Evolutionary conservation across 371 early-diverging fungal species (phyloP), one percentile per base, ranked within the genome.

Genomic region (Rhizopus delemar): DNA sequence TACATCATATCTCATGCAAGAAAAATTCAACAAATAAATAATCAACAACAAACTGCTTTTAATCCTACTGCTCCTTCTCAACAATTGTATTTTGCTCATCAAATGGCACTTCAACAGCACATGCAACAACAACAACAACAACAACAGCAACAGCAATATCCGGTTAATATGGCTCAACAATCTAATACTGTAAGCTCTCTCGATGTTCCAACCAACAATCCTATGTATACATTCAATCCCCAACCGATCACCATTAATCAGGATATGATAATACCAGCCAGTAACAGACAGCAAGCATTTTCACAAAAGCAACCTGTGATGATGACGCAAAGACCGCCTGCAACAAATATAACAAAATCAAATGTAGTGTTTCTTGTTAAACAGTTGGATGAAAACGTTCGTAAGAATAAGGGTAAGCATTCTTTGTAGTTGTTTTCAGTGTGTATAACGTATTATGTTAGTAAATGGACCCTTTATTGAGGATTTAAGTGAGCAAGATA

Each of bases 401-500:
- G 78, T 16, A 61, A 67, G 31, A 71, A 50, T 31, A 57, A 80
- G 74, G 77, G 83, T 81, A 54, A 58, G 29, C 39, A 34, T 15
- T 32, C 38, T 43, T 5, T 12, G 2, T 9, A n/a, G 8, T 31
- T 46, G 31, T 35, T n/a, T 58, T 39, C 39, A 31, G 8, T 29
- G 29, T 33, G 38, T 46, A 22, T 22, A 22, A 22, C 22, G 22
- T 22, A 22, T 22, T 22, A 22, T 22, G 22, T 22, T 22, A 83
- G 80, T 61, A n/a, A 65, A 68, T 28, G 69, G 69, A 0, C 43
- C 39, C 5, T 45, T 68, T 0, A 51, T 83, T 16, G 70, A 66
- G 5, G 66, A 69, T 31, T 57, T 84, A 4, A 60, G 60, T 5
- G 75, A 71, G 11, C 70, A 82, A n/a, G 81, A 84, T 41, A 78